A percentile compares a stretch with the other conserved stretches of the same genome.
Evolutionary conservation across 2,329 filamentous ascomycete species (phyloP).

Genomic region (Arthrobotrys conoides): DNA sequence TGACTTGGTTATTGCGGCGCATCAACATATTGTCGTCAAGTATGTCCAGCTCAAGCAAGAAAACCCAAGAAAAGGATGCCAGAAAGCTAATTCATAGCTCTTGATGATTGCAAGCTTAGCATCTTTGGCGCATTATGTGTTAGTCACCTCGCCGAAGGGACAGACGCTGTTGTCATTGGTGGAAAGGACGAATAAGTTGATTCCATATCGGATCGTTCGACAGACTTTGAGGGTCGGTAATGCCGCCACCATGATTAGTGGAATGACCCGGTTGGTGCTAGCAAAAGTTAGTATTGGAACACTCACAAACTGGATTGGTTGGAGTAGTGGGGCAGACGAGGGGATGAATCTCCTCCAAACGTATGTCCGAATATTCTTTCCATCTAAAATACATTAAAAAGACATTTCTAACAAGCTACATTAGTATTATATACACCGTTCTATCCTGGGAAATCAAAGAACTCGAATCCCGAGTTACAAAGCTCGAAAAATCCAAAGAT

Average conservation of each 20-base stretch:
- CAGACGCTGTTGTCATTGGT: slow-evolving; percentile 80
- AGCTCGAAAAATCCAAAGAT: slow-evolving; percentile 75
- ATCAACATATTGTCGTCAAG: slow-evolving; percentile 80
- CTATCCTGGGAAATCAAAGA: slow-evolving; percentile 80
- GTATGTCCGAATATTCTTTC: slow-evolving; percentile 63
- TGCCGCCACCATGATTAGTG: slow-evolving; percentile 84
- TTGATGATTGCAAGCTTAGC: slow-evolving; percentile 69
- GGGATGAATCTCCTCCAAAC: slow-evolving; percentile 84
- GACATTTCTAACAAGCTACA: not conserved
- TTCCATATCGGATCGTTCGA: slow-evolving; percentile 79
- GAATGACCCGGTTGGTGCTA: slow-evolving; percentile 79
- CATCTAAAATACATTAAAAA: not conserved
- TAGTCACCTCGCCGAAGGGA: slow-evolving; percentile 81
- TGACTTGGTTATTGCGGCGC: slow-evolving; percentile 74
- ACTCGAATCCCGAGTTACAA: slow-evolving; percentile 76
- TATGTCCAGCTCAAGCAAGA: slow-evolving; percentile 66
- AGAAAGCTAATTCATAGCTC: slow-evolving; percentile 22
- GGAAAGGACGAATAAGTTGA: slow-evolving; percentile 77
- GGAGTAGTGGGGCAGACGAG: slow-evolving; percentile 79
- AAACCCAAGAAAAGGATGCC: not conserved
- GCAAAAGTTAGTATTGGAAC: slow-evolving; percentile 83
- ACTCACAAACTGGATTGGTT: slow-evolving; percentile 83
- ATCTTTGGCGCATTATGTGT: slow-evolving; percentile 80
- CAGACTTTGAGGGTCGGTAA: slow-evolving; percentile 83
- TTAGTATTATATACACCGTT: slow-evolving; percentile 80